A percentile compares a stretch with the other conserved stretches of the same genome.
phyloP scores from a whole-genome alignment of 2,329 filamentous ascomycete species.

The Parafenestella ontariensis region DNA sequence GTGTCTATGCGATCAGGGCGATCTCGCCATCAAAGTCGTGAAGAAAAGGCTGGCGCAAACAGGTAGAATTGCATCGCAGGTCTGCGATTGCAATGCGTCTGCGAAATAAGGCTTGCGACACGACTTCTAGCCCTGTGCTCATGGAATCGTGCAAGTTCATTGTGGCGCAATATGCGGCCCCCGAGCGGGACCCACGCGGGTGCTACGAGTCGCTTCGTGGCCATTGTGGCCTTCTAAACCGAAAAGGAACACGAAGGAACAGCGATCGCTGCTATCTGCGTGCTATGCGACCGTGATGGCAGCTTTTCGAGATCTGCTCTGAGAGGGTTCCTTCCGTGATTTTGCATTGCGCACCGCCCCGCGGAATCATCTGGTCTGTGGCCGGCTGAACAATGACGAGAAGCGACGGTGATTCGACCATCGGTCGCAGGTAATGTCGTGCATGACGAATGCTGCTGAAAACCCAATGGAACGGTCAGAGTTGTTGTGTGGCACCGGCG shows the following conservation, averaged over 20 bases:
- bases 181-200: conserved; percentile 8
- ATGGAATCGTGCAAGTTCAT: conserved; percentile 9
- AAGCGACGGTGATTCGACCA: background rate
- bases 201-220: conserved; percentile 2
- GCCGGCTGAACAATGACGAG: conserved; percentile 1
- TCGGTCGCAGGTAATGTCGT: background rate
- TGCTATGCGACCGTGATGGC: conserved; percentile 1
- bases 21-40: background rate
- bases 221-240: background rate
- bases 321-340: background rate
- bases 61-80: background rate
- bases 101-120: conserved; percentile 3
- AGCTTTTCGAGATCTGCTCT: background rate
- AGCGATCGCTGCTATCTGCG: conserved; percentile 2
- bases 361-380: background rate
- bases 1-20: background rate
- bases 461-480: background rate
- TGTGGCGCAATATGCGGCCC: conserved; percentile 13
- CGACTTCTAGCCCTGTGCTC: conserved; percentile 2
- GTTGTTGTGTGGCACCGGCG: too few species aligned
- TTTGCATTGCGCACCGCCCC: conserved; percentile 1
- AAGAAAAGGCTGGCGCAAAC: background rate
- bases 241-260: background rate
- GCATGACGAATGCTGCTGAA: conserved; percentile 4
- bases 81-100: background rate